Evolutionary conservation across 305 asterid genomes (phyloP), one percentile per base, ranked within the genome.

Genomic region (Coffea humblotiana): DNA sequence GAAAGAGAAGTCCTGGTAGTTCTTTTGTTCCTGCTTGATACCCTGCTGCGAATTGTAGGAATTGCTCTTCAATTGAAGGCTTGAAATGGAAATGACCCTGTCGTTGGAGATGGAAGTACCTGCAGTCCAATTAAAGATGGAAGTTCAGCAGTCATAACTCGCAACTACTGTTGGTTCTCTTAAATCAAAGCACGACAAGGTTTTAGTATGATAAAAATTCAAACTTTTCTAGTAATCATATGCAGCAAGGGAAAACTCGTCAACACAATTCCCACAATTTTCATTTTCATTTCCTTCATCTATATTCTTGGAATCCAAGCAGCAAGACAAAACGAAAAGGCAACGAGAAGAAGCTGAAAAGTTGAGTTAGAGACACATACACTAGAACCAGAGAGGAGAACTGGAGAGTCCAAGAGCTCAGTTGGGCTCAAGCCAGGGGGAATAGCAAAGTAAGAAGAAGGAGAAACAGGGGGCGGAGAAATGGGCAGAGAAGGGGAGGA

Each of bases 51-150:
- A 52, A 29, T 68, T 76, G 69, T 65, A 60, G 43, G 83, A 81
- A 79, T 79, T 77, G 80, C 65, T 85, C 73, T 86, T 87, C 94
- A 88, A 64, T 87, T 82, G 83, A 83, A 89, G 35, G 76, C 83
- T 48, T 78, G 91, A 72, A 80, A 35, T 14, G 93, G 93, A 82
- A 89, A 92, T 65, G 79, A 81, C 72, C 96, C 98, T 6, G 98
- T 94, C 0, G 98, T 94, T 35, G 98, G 97, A 80, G 98, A 94
- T 27, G 95, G 93, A 82, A 94, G 85, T 80, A 90, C 72, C 98
- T 94, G 98, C 86, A 69, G 25, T 37, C 18, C 58, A 25, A 37
- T 2, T 52, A 0, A 3, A 70, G 8, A 37, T 1, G 15, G 49
- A 16, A 68, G 25, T 35, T 68, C 16, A 66, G 16, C 7, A 35